Base-by-base conservation (phyloP, 306 rosid species). In the Begonia masoniana region DNA sequence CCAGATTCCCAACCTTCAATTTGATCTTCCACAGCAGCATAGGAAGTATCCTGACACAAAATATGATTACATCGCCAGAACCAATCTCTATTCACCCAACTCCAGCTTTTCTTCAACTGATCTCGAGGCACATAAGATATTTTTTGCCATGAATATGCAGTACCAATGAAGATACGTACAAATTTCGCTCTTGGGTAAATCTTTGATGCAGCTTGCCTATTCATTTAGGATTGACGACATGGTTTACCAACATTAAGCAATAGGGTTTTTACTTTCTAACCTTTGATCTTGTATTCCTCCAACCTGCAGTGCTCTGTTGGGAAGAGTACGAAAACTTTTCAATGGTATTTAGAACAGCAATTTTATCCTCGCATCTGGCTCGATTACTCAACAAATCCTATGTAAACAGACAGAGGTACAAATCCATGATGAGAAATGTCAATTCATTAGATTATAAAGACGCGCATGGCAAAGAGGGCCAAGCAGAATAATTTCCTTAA, bases 271-370 rank as follows among this genome's bases (percentile, higher is more conserved):
- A 45, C 49, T 45, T 50, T 63, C 71, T 56, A 36, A 78, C 88
- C 92, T 82, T 85, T 15, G 81, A 68, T 75, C 78, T 82, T 67
- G 77, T 75, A 45, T 80, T 62, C 76, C 77, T 82, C 86, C 76
- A 73, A 58, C 74, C 81, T 61, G 71, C 79, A 41, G 76, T 60
- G 62, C 68, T 58, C 47, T 53, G 63, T 39, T 43, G 62, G 47
- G 75, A 74, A 49, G 52, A 35, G 59, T 72, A 80, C 4, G 78
- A 57, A 60, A 76, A 82, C 48, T 74, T 70, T 11, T 80, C 82
- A 68, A 80, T 52, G 59, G 83, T 67, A 71, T 73, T 79, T 48
- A 64, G 50, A 64, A 42, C 57, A 52, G 63, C 61, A 52, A 31
- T 62, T 64, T 58, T 58, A 47, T 62, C 59, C 75, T 12, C 45